Evolutionary conservation across 2,329 filamentous ascomycete species (phyloP), one percentile per base, ranked within the genome.

Genomic region (Colletotrichum gigasporum): DNA sequence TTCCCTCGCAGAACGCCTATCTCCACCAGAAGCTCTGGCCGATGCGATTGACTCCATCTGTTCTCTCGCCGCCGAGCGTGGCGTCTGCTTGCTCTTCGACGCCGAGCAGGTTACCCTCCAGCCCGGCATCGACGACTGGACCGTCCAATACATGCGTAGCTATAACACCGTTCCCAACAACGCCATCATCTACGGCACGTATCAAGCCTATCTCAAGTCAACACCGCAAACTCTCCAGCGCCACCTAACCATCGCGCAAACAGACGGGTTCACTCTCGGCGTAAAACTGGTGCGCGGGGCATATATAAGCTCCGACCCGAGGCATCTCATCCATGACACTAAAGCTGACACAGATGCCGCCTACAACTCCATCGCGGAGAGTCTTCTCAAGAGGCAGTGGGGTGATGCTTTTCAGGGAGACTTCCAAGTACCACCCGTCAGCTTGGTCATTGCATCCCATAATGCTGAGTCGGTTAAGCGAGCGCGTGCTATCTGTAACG

Each of bases 61-160:
- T 78, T 81, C 89, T 47, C 85, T 91, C 14, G 93, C 93, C 0
- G 83, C 87, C 2, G 80, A 86, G 35, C 88, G 90, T 53, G 87
- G 90, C 22, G 87, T 97, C 3, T 85, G 87, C 3, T 83, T 97
- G 1, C 86, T 97, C 2, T 93, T 97, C 67, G 93, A 96, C 67
- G 94, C 93, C 2, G 94, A 97, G 78, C 93, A 97, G 76, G 89
- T 90, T 60, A 85, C 87, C 58, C 85, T 96, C 28, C 92, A 97
- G 78, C 80, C 85, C 5, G 93, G 93, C 7, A 95, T 96, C 66
- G 90, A 96, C 74, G 85, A 87, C 69, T 95, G 93, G 91, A 92
- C 90, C 5, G 77, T 96, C 51, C 79, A 85, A n/a, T 90, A 93
- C 69, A 92, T 94, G 81, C 86, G 87, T 70, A 88, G 86, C 73